Evolutionary conservation across 1,139 yeast species (phyloP).

Genomic region (Neolecta irregularis): DNA sequence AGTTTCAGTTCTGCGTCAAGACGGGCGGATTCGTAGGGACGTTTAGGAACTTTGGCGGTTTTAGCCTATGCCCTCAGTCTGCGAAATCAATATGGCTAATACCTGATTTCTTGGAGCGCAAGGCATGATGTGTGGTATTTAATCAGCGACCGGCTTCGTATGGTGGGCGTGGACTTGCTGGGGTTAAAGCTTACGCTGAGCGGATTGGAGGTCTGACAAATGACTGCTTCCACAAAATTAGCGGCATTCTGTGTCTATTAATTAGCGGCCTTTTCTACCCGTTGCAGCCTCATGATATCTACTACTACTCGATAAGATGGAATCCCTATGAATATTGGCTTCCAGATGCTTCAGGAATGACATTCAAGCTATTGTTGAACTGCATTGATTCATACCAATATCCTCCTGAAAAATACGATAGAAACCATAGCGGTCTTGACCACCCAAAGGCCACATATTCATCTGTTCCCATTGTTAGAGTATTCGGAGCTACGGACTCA

Average conservation of each 20-base stretch:
- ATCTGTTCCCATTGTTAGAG: conserved; percentile 53
- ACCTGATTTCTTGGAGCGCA: too few species aligned
- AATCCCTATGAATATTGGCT: too few species aligned
- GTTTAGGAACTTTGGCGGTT: conserved; percentile 13
- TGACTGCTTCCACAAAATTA: neutral
- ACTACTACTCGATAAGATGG: conserved; percentile 1
- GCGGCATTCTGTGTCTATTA: conserved; percentile 2
- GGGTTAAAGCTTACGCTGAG: neutral
- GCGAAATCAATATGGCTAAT: too few species aligned
- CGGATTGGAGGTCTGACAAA: conserved; percentile 5
- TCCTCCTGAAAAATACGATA: conserved; percentile 1
- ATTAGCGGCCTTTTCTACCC: conserved; percentile 2
- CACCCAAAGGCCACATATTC: conserved; percentile 25
- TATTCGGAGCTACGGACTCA: conserved; percentile 50
- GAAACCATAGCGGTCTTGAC: conserved; percentile 8
- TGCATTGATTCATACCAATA: conserved; percentile 9
- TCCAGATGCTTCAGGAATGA: too few species aligned
- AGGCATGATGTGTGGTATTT: conserved; percentile 4
- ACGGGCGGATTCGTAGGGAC: conserved; percentile 14
- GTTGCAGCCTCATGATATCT: conserved; percentile 1
- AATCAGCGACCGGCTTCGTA: too few species aligned
- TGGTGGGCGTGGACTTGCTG: neutral
- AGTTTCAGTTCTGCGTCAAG: conserved; percentile 90
- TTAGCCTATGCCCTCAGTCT: conserved; percentile 2
- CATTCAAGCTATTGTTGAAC: conserved; percentile 6